Base-by-base conservation (phyloP, 192 early-diverging fungal genomes). In the Powellomyces hirtus region DNA sequence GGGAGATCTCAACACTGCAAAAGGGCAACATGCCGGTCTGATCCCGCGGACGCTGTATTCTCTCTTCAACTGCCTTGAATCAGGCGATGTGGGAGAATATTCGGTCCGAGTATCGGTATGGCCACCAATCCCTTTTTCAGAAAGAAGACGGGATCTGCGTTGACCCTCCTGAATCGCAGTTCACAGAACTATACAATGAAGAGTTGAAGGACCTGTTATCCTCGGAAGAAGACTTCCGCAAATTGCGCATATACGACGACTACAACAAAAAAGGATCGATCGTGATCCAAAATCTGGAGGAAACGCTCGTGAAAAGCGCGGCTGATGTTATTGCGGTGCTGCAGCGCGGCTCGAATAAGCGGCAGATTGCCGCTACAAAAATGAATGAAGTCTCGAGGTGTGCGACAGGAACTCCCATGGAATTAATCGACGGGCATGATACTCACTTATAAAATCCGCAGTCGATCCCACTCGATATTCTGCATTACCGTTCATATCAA, bases 141-240 rank as follows among this genome's bases (percentile, higher is more conserved):
- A 42, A 11, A 18, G 40, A 8, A 18, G 10, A 42, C 14, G 46
- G 26, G n/a, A 49, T 2, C 10, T 26, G 7, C 24, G 45, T 52
- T 11, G 49, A 46, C 13, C 4, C 52, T 27, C 35, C 11, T 10
- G 18, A 14, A 2, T 27, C 36, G 27, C 37, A 80, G 79, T 93
- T 87, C 58, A 72, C 96, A 14, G 97, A 98, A 76, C 75, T 98
- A 11, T 98, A 97, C 79, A 98, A 98, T 70, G 95, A 98, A 75
- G 90, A 97, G 50, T 75, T 97, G 34, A 84, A 89, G n/a, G 97
- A 98, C 76, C 77, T 98, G 18, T 68, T 98, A n/a, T 80, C 84
- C 0, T 68, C 76, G 10, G 83, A 77, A 10, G 83, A 88, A 50
- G 75, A 77, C 30, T 42, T 51, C 6, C 73, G 72, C 20, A 84